Percentiles rank a stretch among this genome's conserved stretches.
These are phyloP conservation scores for Nannochloropsis gaditana DNA, from an alignment of 108 stramenopile species.

Conservation along the genomic window DNA sequence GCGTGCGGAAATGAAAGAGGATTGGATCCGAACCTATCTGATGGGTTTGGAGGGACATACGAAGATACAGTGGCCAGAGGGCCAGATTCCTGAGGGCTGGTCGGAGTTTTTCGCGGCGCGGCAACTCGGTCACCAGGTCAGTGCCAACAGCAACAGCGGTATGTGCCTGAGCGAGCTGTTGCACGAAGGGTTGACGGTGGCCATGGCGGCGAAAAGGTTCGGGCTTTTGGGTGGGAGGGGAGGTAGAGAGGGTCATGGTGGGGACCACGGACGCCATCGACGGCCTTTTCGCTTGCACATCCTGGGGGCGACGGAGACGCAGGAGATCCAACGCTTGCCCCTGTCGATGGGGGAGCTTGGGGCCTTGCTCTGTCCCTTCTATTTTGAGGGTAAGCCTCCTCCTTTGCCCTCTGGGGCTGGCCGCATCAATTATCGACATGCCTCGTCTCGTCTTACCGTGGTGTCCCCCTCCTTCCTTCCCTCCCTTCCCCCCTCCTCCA, in stretches of 20 bases:
- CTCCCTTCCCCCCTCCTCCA: background rate
- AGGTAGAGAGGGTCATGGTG: background rate
- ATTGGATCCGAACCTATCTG: background rate
- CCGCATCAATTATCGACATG: too few species aligned
- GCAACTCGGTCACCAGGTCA: background rate
- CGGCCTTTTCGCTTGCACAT: slow-evolving; percentile 5
- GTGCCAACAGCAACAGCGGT: background rate
- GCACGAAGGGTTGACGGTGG: background rate
- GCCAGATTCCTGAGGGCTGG: background rate
- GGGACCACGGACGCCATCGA: background rate
- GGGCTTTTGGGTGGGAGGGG: background rate
- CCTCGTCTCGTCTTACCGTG: background rate
- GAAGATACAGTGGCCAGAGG: background rate
- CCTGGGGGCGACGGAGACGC: background rate
- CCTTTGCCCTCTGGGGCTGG: background rate
- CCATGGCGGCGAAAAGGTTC: background rate
- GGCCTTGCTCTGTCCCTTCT: background rate
- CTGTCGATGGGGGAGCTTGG: background rate
- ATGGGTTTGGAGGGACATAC: background rate
- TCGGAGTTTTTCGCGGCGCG: background rate
- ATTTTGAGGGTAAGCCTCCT: background rate
- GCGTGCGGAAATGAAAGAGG: background rate
- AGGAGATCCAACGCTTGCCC: background rate
- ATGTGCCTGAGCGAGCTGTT: background rate
- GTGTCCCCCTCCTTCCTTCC: background rate